These are phyloP conservation scores for Aspergillus coremiiformis DNA, from an alignment of 495 filamentous ascomycete species.

Conservation along the genomic window DNA sequence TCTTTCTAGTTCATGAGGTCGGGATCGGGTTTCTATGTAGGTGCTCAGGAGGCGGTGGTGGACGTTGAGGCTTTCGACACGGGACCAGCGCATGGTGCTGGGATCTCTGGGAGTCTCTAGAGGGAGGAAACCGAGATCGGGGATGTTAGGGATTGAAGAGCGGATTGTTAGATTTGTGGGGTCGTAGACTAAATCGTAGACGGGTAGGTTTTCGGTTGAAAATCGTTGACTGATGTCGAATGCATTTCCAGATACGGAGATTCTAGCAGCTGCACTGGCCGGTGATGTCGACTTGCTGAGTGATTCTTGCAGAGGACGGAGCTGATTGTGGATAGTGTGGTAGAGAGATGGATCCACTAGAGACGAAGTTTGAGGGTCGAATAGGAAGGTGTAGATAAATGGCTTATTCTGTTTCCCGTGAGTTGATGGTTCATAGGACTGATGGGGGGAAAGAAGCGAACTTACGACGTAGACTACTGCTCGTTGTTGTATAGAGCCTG, in stretches of 20 bases:
- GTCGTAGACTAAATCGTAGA: constrained; percentile 86
- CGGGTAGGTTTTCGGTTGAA: constrained; percentile 35
- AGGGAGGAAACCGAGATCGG: constrained; percentile 41
- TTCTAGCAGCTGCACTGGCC: constrained; percentile 40
- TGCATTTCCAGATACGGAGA: constrained; percentile 27
- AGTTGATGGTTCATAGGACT: background rate
- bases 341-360: constrained; percentile 67
- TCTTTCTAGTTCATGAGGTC: constrained; percentile 62
- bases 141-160: constrained; percentile 87
- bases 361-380: constrained; percentile 59
- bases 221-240: constrained; percentile 23
- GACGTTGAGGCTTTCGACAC: constrained; percentile 83
- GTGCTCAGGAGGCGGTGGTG: constrained; percentile 79
- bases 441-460: background rate
- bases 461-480: constrained; percentile 64
- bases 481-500: constrained; percentile 44
- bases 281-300: constrained; percentile 61
- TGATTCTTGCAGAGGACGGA: constrained; percentile 67
- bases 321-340: constrained; percentile 71
- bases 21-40: constrained; percentile 53
- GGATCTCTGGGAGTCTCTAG: constrained; percentile 12
- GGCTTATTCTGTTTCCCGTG: constrained; percentile 51
- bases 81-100: constrained; percentile 47
- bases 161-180: constrained; percentile 66
- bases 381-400: constrained; percentile 88